These are phyloP conservation scores for Arbutus unedo DNA, from an alignment of 148 eudicot genomes.

Conservation along the genomic window DNA sequence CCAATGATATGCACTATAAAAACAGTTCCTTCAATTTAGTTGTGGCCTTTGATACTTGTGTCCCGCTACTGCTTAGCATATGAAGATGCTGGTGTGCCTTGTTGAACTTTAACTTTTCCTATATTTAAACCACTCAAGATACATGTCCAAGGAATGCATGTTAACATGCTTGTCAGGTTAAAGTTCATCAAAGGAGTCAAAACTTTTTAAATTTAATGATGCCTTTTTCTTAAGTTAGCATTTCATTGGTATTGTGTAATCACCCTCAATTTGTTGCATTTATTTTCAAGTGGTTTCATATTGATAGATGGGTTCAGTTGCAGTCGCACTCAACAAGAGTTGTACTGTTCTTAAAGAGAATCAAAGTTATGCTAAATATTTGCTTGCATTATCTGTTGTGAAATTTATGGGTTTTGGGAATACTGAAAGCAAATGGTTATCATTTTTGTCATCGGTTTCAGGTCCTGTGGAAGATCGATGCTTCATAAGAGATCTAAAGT, in stretches of 20 bases:
- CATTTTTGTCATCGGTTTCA: slow-evolving; percentile 29
- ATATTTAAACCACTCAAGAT: background rate
- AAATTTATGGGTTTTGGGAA: background rate
- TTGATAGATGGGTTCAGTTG: background rate
- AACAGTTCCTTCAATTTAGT: background rate
- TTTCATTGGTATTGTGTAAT: background rate
- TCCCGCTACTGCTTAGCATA: background rate
- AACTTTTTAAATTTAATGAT: background rate
- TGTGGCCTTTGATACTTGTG: background rate
- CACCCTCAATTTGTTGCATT: background rate
- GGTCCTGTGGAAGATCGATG: slow-evolving; percentile 96
- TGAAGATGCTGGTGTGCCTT: slow-evolving; percentile 1
- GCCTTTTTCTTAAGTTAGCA: background rate
- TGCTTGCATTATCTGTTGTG: background rate
- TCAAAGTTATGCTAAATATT: background rate
- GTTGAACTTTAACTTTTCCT: background rate
- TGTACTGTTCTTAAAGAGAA: background rate
- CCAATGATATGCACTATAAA: background rate
- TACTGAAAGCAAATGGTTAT: slow-evolving; percentile 1
- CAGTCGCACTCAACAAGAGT: background rate
- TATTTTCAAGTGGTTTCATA: background rate
- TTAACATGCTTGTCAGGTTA: background rate
- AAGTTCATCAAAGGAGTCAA: background rate
- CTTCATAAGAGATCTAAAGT: slow-evolving; percentile 89
- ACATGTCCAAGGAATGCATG: background rate